Evolutionary conservation across 306 rosid genomes (phyloP).

Genomic region (Castanea mollissima): DNA sequence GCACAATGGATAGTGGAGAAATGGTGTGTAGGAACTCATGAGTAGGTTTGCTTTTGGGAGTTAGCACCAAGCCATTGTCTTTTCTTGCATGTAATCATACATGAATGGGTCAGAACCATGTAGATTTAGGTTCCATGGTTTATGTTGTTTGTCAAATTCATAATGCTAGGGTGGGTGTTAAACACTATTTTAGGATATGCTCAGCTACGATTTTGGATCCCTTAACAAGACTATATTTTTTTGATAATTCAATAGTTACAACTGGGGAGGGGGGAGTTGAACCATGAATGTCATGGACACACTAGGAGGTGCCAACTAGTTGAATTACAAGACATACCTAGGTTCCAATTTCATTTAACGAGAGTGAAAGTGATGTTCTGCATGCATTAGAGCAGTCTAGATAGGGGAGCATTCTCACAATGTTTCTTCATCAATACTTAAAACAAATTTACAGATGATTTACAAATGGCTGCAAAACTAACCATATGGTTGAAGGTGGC

Average conservation of each 20-base stretch:
- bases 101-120: background rate
- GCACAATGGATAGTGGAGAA: background rate
- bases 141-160: background rate
- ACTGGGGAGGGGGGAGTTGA: too few species aligned
- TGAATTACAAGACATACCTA: slow-evolving; percentile 10
- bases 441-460: slow-evolving; percentile 1
- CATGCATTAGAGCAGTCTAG: slow-evolving; percentile 5
- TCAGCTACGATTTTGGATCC: background rate
- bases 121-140: background rate
- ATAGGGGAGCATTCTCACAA: slow-evolving; percentile 6
- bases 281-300: too few species aligned
- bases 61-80: background rate
- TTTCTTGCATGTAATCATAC: background rate
- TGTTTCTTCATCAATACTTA: slow-evolving; percentile 15
- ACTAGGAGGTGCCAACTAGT: too few species aligned
- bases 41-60: background rate
- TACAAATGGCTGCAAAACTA: slow-evolving; percentile 18
- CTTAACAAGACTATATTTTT: background rate
- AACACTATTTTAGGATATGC: background rate
- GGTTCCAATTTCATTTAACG: slow-evolving; percentile 1
- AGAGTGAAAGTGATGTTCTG: slow-evolving; percentile 2
- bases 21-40: background rate
- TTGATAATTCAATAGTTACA: too few species aligned
- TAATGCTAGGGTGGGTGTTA: background rate
- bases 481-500: slow-evolving; percentile 19